Evolutionary conservation across 2,329 filamentous ascomycete genomes (phyloP).

Genomic region (Botrytis tulipae): DNA sequence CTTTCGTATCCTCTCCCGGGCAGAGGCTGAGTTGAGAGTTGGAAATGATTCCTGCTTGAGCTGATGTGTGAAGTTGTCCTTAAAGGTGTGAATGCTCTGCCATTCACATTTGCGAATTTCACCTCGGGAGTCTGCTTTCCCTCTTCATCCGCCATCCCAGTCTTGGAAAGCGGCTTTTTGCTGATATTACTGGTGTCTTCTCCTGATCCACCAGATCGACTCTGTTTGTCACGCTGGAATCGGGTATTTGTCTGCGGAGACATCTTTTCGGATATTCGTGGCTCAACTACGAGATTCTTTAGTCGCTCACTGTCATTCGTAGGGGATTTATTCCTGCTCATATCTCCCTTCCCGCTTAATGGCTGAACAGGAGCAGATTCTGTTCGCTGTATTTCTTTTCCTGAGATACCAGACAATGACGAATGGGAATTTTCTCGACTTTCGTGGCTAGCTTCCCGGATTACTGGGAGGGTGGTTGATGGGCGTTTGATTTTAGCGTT

Average conservation of each 20-base stretch:
- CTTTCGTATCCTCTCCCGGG: not conserved
- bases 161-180: not conserved
- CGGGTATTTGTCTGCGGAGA: no score
- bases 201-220: not conserved
- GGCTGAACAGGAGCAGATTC: constrained; percentile 1
- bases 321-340: not conserved
- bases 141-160: no score
- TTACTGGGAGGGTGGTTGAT: constrained; percentile 29
- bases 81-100: not conserved
- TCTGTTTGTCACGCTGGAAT: not conserved
- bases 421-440: not conserved
- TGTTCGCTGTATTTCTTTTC: constrained; percentile 7
- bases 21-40: not conserved
- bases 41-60: not conserved
- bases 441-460: not conserved
- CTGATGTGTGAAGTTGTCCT: not conserved
- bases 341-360: not conserved
- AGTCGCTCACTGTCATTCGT: not conserved
- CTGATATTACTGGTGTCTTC: not conserved
- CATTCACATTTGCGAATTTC: not conserved
- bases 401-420: not conserved
- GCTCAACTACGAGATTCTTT: not conserved
- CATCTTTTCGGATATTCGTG: not conserved
- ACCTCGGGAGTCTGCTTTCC: not conserved
- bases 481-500: constrained; percentile 32